A percentile compares a stretch with the other conserved stretches of the same genome.
Evolutionary conservation across 805 yeast species (phyloP).

Genomic region (Candida nanaspora): DNA sequence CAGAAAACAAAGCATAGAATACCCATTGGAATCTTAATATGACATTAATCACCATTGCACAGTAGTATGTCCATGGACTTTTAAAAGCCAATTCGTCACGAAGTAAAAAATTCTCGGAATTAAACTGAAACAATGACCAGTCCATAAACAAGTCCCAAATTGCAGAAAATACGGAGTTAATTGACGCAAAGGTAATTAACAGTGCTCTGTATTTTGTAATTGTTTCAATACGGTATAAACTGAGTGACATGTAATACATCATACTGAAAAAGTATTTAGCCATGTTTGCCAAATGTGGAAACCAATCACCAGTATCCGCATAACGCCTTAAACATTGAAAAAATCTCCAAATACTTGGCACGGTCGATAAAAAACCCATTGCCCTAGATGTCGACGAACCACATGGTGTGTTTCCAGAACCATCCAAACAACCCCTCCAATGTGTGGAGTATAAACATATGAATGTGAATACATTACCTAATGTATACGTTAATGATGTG

Average conservation of each 20-base stretch:
- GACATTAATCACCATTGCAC: slow-evolving; percentile 68
- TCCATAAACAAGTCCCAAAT: slow-evolving; percentile 95
- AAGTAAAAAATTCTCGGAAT: slow-evolving; percentile 47
- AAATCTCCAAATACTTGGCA: slow-evolving; percentile 88
- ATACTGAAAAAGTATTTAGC: slow-evolving; percentile 64
- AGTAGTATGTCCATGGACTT: slow-evolving; percentile 56
- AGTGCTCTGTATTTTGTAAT: slow-evolving; percentile 38
- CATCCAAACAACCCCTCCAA: slow-evolving; percentile 50
- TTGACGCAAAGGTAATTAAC: slow-evolving; percentile 65
- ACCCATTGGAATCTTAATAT: slow-evolving; percentile 86
- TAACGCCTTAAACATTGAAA: slow-evolving; percentile 88
- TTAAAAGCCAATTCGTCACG: slow-evolving; percentile 67
- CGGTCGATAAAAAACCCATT: slow-evolving; percentile 77
- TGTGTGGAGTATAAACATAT: slow-evolving; percentile 72
- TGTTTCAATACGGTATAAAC: slow-evolving; percentile 66
- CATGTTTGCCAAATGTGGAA: slow-evolving; percentile 92
- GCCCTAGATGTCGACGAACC: slow-evolving; percentile 70
- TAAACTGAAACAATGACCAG: slow-evolving; percentile 80
- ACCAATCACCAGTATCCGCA: slow-evolving; percentile 90
- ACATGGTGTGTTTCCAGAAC: slow-evolving; percentile 40
- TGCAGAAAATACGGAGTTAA: slow-evolving; percentile 64
- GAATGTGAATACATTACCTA: slow-evolving; percentile 80
- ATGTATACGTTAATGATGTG: slow-evolving; percentile 80
- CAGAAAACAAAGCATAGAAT: slow-evolving; percentile 72
- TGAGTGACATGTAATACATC: slow-evolving; percentile 61